Base-by-base conservation (phyloP, 305 asterid genomes). In the Fraxinus angustifolia region DNA sequence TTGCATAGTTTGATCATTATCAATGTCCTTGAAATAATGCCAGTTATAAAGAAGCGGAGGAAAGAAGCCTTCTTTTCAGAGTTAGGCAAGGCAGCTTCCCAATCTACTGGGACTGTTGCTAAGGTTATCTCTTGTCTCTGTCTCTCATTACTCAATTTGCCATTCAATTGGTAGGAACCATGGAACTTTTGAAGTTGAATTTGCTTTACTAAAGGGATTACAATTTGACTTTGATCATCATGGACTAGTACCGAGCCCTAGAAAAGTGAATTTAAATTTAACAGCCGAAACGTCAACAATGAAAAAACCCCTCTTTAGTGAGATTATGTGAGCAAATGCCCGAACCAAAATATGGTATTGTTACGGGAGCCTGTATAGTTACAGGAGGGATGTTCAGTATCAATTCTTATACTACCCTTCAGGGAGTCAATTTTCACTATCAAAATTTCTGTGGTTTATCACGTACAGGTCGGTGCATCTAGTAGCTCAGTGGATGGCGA, bases 61-160 rank as follows among this genome's bases (percentile, higher is more conserved):
- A 45, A 45, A 11, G 53, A 94, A 80, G 94, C 92, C 78, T 96
- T 96, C 87, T 93, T 93, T 89, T 93, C 97, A 0, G 97, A 90
- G 90, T 86, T 96, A 90, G 90, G 96, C 80, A 93, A 86, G 90
- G 81, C 86, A n/a, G 58, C 95, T 38, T 89, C 95, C 73, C 89
- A 85, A 38, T 80, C 92, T 68, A 83, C 82, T 82, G 89, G 87
- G 67, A 76, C 87, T 68, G 80, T 26, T 79, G 75, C 85, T 19
- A 91, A 96, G 97, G 98, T 94, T 78, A 53, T 23, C 72, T 78
- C 76, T 78, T 16, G 30, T 73, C 3, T 42, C 50, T 2, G 16
- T 10, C 53, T 42, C 53, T 45, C 53, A 11, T 34, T 33, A 19
- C 60, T 73, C 50, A 70, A 36, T 80, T 21, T 28, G 79, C 21